A percentile compares a stretch with the other conserved stretches of the same genome.
These are phyloP conservation scores for Mesembryanthemum crystallinum DNA, from an alignment of 148 eudicot species.

Conservation along the genomic window DNA sequence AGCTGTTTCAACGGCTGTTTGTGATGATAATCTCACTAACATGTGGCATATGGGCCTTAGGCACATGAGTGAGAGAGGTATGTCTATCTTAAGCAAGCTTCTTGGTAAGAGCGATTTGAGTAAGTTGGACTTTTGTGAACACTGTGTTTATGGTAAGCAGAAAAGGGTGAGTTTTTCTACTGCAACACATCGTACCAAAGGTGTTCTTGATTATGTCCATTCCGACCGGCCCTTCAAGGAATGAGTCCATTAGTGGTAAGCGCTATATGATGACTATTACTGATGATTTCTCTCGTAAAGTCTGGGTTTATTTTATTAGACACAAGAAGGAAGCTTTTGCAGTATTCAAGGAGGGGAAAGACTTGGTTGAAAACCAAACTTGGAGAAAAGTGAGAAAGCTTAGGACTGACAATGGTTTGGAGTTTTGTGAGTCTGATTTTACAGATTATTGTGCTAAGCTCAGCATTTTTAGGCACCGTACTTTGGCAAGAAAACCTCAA, in stretches of 20 bases:
- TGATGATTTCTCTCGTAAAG: background rate
- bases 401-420: background rate
- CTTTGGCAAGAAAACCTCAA: background rate
- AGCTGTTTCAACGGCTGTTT: background rate
- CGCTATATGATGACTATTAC: background rate
- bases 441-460: background rate
- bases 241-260: background rate
- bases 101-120: background rate
- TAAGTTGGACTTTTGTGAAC: conserved; percentile 15
- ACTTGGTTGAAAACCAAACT: too few species aligned
- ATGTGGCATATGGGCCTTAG: background rate
- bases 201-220: background rate
- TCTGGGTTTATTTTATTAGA: background rate
- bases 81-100: background rate
- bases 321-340: background rate
- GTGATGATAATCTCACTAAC: background rate
- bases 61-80: background rate
- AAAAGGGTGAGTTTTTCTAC: background rate
- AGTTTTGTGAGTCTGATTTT: background rate
- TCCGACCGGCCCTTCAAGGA: background rate
- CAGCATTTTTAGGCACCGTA: background rate
- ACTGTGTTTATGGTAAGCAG: background rate
- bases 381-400: too few species aligned
- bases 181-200: background rate
- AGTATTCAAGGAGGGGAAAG: too few species aligned